Conservation (phyloP, 805 yeast genomes). For the Saturnispora ahearnii region DNA sequence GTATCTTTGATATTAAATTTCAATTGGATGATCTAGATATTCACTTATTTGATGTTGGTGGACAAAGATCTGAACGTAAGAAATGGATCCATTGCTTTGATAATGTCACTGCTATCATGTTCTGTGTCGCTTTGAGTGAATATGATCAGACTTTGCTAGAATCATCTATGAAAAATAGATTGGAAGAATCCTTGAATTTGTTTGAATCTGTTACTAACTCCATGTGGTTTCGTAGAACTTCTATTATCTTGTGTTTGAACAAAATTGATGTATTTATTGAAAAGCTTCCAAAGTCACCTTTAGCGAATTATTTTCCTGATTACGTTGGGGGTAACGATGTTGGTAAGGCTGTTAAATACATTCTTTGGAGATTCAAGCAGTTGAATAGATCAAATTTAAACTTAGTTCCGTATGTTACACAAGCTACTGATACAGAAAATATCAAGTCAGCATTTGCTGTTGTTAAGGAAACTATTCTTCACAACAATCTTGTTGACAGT, state of each 20-base stretch:
- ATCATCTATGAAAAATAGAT: conserved; percentile 63
- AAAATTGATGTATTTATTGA: conserved; percentile 87
- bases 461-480: conserved; percentile 48
- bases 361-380: conserved; percentile 82
- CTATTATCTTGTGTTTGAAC: conserved; percentile 78
- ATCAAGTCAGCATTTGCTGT: conserved; percentile 69
- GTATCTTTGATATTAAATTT: conserved; percentile 77
- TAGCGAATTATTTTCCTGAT: conserved; percentile 79
- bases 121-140: conserved; percentile 86
- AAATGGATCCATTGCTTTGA: conserved; percentile 98
- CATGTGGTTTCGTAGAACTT: conserved; percentile 83
- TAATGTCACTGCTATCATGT: conserved; percentile 80
- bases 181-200: conserved; percentile 72
- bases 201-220: conserved; percentile 89
- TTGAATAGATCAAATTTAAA: conserved; percentile 74
- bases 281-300: conserved; percentile 70
- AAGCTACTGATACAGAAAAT: conserved; percentile 88
- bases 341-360: conserved; percentile 84
- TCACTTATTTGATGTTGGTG: conserved; percentile 82
- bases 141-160: conserved; percentile 82
- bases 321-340: conserved; percentile 86
- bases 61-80: conserved; percentile 90
- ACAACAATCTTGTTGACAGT: conserved; percentile 46
- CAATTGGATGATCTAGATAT: conserved; percentile 60
- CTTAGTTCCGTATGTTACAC: conserved; percentile 85